Evolutionary conservation across 257 asterid species (phyloP), one percentile per base, ranked within the genome.

Genomic region (Sherardia arvensis): DNA sequence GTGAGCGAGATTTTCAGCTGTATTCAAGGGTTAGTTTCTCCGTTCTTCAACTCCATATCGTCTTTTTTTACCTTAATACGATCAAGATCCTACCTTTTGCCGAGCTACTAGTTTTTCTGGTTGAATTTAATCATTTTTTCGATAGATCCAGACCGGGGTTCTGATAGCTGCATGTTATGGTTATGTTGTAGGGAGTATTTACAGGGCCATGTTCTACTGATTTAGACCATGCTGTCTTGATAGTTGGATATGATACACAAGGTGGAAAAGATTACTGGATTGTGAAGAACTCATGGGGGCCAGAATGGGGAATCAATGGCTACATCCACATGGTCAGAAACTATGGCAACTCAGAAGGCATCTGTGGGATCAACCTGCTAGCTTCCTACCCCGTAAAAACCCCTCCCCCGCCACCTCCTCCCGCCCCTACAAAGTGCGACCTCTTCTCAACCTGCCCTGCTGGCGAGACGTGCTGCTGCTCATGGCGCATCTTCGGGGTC

Each of bases 301-400:
- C 72, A 36, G 66, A 36, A n/a, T 87, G 99, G 99, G 99, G 99
- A 62, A 83, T 85, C 3, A 54, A 79, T 4, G 99, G 99, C n/a
- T 93, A 87, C 10, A 81, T 90, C 71, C 68, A 81, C 69, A 87
- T 93, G 85, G 76, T 61, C 33, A 73, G 97, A 30, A 85, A 80
- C 49, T 65, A 76, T 5, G 91, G 84, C 61, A 67, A 67, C 32
- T 63, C 76, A 14, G 75, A 77, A 65, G 99, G 99, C 30, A 34
- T 90, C 0, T 93, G 99, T 59, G 99, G 96, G 62, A 85, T 93
- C 69, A 93, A 93, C 73, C 69, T 17, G 76, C 55, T 93, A 65
- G 96, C 97, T 1, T 93, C 97, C 1, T 93, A 90, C 75, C 99
- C 99, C 1, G 74, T 87, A 55, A 93, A 93, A 76, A 90, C 86